phyloP scores from a whole-genome alignment of 2,329 filamentous ascomycete genomes.

The Penicillium sp. region DNA sequence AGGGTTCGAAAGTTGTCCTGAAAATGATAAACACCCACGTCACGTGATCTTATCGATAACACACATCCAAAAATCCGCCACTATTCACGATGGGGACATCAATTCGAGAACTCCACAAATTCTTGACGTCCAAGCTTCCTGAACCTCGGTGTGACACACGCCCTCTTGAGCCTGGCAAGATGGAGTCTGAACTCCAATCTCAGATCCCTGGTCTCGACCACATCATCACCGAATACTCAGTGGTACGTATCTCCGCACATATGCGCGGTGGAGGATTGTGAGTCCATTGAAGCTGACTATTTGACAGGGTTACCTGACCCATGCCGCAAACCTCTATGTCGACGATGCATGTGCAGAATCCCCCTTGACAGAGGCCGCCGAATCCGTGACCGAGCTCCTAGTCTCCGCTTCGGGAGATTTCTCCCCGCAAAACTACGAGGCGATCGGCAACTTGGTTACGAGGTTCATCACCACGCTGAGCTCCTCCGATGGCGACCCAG shows the following conservation, averaged over 20 bases:
- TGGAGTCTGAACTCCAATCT: conserved; percentile 85
- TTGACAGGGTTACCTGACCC: conserved; percentile 74
- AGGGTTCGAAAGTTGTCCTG: not conserved
- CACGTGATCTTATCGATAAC: conserved; percentile 29
- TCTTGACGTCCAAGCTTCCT: not conserved
- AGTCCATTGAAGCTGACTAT: conserved; percentile 7
- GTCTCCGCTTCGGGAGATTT: conserved; percentile 88
- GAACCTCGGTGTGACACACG: not conserved
- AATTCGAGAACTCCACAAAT: conserved; percentile 3
- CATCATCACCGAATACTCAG: conserved; percentile 85
- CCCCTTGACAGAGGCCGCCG: conserved; percentile 79
- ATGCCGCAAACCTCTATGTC: conserved; percentile 81
- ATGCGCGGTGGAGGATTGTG: not conserved
- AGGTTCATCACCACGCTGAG: conserved; percentile 86
- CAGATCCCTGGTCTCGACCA: conserved; percentile 85
- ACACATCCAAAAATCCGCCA: conserved; percentile 21
- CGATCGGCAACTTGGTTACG: conserved; percentile 77
- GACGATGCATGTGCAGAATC: conserved; percentile 68
- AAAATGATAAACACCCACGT: not conserved
- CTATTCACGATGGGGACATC: conserved; percentile 16
- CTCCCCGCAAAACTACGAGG: conserved; percentile 67
- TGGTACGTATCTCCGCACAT: conserved; percentile 42
- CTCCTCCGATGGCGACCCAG: conserved; percentile 67
- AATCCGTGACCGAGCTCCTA: conserved; percentile 80
- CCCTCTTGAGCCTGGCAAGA: conserved; percentile 36